Base-by-base conservation (phyloP, 192 early-diverging fungal species). In the Obelidium mucronatum region DNA sequence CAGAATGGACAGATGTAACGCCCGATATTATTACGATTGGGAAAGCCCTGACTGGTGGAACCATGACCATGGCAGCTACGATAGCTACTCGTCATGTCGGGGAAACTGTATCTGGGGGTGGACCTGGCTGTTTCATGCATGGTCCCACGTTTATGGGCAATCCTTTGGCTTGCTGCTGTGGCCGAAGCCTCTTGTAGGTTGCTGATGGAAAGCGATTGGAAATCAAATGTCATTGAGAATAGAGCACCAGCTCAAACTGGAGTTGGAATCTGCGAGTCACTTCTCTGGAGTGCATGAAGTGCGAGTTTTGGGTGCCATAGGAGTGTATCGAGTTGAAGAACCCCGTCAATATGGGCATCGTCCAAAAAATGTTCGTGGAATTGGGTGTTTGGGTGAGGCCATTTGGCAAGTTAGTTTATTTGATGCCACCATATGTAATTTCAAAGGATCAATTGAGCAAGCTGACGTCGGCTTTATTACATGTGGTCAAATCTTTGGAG, bases 121-220 rank as follows among this genome's bases (percentile, higher is more conserved):
- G 92, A 71, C 75, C 90, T 1, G 90, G 93, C 35, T 90, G 90
- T 33, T 75, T 95, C 26, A 76, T 95, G 13, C 94, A 95, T 69
- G 94, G 94, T 1, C 94, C 94, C 77, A 91, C 89, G 15, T 95
- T 93, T 75, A 94, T 93, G 33, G 94, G 91, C 17, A 91, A 94
- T 70, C 93, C 94, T 2, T 88, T 94, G 71, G 94, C 92, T 13
- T 94, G 92, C n/a, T 73, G 80, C 81, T 2, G 92, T 93, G 15
- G 93, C 92, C 30, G 81, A 83, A 5, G 76, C 64, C 53, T 55
- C 48, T 37, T 77, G 72, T 63, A 26, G 28, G 19, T 28, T 74
- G 72, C 44, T 74, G 40, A 22, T 62, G 35, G 40, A 40, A 26
- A 58, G 72, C 24, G 58, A 34, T 1, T 74, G 72, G 72, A 24